phyloP scores from a whole-genome alignment of 2,329 filamentous ascomycete species.

The Fusarium sp. region DNA sequence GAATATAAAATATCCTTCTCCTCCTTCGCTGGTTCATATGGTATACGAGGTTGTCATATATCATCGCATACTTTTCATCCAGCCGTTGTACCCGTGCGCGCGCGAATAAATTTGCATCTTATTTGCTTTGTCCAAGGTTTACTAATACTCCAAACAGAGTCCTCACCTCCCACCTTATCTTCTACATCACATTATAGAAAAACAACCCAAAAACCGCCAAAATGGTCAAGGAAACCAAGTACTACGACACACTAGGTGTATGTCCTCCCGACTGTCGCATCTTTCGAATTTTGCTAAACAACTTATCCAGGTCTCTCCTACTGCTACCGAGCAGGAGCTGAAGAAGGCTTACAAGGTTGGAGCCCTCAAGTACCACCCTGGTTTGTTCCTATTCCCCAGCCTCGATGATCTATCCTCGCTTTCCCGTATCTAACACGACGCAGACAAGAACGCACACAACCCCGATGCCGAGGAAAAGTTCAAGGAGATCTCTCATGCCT shows the following conservation, averaged over 20 bases:
- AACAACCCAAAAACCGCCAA: conserved; percentile 49
- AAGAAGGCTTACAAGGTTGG: conserved; percentile 91
- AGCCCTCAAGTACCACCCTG: conserved; percentile 86
- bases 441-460: conserved; percentile 97
- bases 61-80: background rate
- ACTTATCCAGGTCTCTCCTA: conserved; percentile 73
- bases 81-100: conserved; percentile 3
- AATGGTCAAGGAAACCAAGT: conserved; percentile 84
- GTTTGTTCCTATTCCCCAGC: conserved; percentile 62
- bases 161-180: conserved; percentile 19
- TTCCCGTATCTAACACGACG: conserved; percentile 27
- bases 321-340: conserved; percentile 84
- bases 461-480: conserved; percentile 96
- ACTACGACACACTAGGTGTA: conserved; percentile 84
- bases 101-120: conserved; percentile 9
- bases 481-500: conserved; percentile 96
- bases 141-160: conserved; percentile 40
- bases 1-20: conserved; percentile 14
- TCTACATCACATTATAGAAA: conserved; percentile 13
- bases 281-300: conserved; percentile 30
- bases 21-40: background rate
- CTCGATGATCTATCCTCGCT: background rate
- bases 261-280: conserved; percentile 46
- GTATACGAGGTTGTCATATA: background rate
- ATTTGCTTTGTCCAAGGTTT: conserved; percentile 22